Base-by-base conservation (phyloP, 1,284 basidiomycete genomes). In the Boletus holoroseus region DNA sequence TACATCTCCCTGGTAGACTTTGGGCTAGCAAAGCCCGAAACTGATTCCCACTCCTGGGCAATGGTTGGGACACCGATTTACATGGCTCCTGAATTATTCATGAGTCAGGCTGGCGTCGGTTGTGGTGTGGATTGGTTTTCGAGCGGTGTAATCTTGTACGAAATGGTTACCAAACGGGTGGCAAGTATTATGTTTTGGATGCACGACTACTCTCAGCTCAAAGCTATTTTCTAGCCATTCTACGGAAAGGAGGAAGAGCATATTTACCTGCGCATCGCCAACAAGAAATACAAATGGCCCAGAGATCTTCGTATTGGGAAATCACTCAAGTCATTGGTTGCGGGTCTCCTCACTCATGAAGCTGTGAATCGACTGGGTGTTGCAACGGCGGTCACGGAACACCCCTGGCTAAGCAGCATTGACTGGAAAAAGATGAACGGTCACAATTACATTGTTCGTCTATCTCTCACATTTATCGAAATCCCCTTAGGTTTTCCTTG, bases 51-150 rank as follows among this genome's bases (percentile, higher is more conserved):
- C 8, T 48, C 43, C 12, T 55, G 55, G 59, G 13, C 53, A 3
- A 42, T 69, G 82, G 57, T 72, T 37, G 89, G 90, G 0, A 85
- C 85, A 41, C 76, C 77, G 0, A 73, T 77, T 41, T 92, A 90
- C 67, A 80, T 81, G 56, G 82, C 88, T 1, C 89, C 89, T 3
- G 89, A 92, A 64, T 70, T 81, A 53, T 75, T 80, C 49, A 51
- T 55, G 35, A 49, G 51, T 22, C 71, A 73, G 11, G 73, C 74
- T 52, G 76, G 76, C 62, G 59, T 56, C 1, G 80, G 81, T 2
- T 70, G 73, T 2, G 78, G 81, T 37, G 75, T 88, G 32, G 89
- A 91, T 64, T 88, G 89, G 73, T 92, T 86, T 83, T 76, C 81
- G 35, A 78, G 77, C 35, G 90, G 86, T 1, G 75, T 87, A 24